Evolutionary conservation across 805 yeast genomes (phyloP), one percentile per base, ranked within the genome.

Genomic region (Starmerella khaoyaiensis): DNA sequence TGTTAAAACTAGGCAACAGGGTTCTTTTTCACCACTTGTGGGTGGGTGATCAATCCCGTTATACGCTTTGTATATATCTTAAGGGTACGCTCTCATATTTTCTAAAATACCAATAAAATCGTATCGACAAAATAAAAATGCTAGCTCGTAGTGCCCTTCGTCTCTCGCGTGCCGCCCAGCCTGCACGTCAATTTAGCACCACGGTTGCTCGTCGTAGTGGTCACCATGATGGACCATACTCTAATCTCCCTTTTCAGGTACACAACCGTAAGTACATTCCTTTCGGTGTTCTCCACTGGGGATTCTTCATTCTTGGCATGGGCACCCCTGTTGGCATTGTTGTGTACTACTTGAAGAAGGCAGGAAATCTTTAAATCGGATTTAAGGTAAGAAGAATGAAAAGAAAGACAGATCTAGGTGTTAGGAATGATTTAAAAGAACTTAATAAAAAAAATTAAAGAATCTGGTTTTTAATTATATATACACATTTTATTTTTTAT

Each of bases 241-340:
- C 79, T 55, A 87, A 90, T 73, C 58, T 87, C 47, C 98, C 98
- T 49, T 90, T 87, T 75, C 74, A 74, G 71, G 93, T 87, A 47
- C 84, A 83, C 72, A 69, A 76, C 73, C 84, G 94, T 72, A 79
- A 75, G 67, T 38, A 33, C 33, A 71, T 87, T 49, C 97, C 96
- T 50, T 84, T 71, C 61, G 81, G 76, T 50, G 65, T 83, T 36
- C 69, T 78, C 49, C 93, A 79, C 69, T 78, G 80, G 69, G 74
- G 84, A 37, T 78, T 74, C 65, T 68, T 78, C 49, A 73, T 55
- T 41, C 55, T 74, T 29, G 87, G 83, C 43, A 68, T 75, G 46
- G 71, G 74, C 44, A 65, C 77, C 40, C 96, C 97, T 57, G 79
- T 82, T 68, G 67, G 79, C 55, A 74, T 84, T 39, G 66, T 72